Percentiles rank a stretch among this genome's conserved stretches.
Conservation (phyloP, 257 asterid genomes). For the Euphrasia confusa region DNA sequence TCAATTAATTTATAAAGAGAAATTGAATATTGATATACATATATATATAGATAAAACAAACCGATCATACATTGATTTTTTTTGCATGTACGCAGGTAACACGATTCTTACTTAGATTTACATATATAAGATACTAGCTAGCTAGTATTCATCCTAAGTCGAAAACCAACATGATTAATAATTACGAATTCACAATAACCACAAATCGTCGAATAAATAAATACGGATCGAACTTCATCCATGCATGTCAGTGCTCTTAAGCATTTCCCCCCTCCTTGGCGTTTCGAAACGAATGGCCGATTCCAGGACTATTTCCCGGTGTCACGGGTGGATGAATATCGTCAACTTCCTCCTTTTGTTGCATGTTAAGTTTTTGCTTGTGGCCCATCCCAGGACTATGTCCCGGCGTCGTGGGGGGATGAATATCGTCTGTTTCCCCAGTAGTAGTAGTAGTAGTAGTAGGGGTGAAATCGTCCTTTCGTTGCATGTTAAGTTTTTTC, state of each 20-base stretch:
- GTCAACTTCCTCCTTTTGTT: background rate
- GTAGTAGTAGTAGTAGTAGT: background rate
- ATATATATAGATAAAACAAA: background rate
- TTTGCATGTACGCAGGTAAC: background rate
- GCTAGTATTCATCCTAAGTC: constrained; percentile 6
- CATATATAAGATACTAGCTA: constrained; percentile 4
- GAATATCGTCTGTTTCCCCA: constrained; percentile 1
- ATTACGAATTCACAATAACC: constrained; percentile 23
- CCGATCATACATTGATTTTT: no score
- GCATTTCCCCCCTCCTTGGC: constrained; percentile 28
- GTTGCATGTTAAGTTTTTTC: constrained; percentile 17
- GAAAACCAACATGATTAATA: constrained; percentile 15
- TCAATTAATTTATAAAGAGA: no score
- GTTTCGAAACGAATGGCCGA: constrained; percentile 47
- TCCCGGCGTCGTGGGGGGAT: constrained; percentile 45
- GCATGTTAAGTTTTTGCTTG: background rate
- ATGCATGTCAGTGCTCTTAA: constrained; percentile 24
- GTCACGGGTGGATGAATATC: background rate
- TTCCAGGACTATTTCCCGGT: constrained; percentile 28
- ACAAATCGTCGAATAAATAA: constrained; percentile 20
- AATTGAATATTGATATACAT: background rate
- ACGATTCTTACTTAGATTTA: constrained; percentile 5
- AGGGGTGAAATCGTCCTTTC: constrained; percentile 9
- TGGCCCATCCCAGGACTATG: background rate
- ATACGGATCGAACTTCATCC: no score